Evolutionary conservation across 106 monocot species (phyloP), one percentile per base, ranked within the genome.

Genomic region (Apostasia shenzhenica): DNA sequence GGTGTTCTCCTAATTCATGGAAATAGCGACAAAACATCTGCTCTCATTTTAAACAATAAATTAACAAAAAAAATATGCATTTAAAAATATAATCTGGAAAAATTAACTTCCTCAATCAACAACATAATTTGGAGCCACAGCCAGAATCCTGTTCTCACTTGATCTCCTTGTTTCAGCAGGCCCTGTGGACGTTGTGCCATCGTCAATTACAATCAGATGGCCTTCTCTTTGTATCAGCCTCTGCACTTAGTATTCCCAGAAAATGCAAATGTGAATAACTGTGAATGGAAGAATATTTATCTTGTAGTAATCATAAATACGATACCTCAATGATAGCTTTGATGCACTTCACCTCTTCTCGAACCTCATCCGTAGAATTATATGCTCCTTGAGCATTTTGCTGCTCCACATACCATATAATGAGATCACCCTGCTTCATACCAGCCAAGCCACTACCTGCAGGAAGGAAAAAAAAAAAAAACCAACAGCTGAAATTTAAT

Each of bases 321-420:
- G 51, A 57, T 81, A 99, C 99, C 92, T 99, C 92, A 55, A 99
- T 88, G 26, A 99, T 99, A 45, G 99, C 99, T 54, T 84, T 93
- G 66, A 99, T 77, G 69, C 92, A 85, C 68, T 85, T 83, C 26
- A 92, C 85, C 65, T 99, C 99, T 77, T 83, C 71, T 53, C 79
- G 76, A 12, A 99, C 85, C 78, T 92, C 99, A 37, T 85, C 99
- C 0, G 85, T 70, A 39, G 87, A 85, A 63, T 68, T 78, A 54
- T 85, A 93, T 61, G 77, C 75, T 46, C 81, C 85, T 71, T 73
- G 60, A 14, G 76, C 75, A 80, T 99, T 86, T 72, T 86, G 89
- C 60, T 88, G 77, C 45, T 99, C 90, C 0, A 99, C 79, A 70
- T 99, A 99, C 93, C 93, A 93, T 45, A 79, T 77, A 49, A 99